Evolutionary conservation across 2,329 filamentous ascomycete species (phyloP).

Genomic region (Aspergillus intermedius): DNA sequence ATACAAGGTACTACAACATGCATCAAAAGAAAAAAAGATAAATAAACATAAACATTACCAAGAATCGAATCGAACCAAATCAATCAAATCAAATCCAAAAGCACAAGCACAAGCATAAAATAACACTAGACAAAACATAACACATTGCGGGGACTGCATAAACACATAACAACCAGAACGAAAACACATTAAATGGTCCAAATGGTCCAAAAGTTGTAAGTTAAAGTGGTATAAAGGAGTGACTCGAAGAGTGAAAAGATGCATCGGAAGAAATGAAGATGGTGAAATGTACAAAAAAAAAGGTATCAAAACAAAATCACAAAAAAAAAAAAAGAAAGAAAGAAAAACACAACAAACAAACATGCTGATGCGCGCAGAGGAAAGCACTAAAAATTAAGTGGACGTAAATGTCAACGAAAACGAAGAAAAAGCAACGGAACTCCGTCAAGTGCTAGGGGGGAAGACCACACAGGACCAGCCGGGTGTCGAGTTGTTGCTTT

Average conservation of each 20-base stretch:
- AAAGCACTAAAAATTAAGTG: conserved; percentile 23
- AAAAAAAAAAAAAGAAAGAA: conserved; percentile 18
- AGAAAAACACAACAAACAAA: conserved; percentile 27
- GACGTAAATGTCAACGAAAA: conserved; percentile 5
- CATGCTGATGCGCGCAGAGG: conserved; percentile 30
- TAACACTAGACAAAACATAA: conserved; percentile 11
- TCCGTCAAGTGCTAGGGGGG: conserved; percentile 33
- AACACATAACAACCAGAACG: conserved; percentile 18
- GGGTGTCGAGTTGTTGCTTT: conserved; percentile 36
- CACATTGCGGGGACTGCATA: conserved; percentile 17
- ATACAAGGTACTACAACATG: conserved; percentile 30
- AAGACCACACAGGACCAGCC: conserved; percentile 43
- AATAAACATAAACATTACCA: conserved; percentile 10
- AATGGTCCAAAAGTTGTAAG: conserved; percentile 11
- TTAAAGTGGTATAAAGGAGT: conserved; percentile 8
- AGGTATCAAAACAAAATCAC: conserved; percentile 27
- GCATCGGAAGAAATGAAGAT: conserved; percentile 10
- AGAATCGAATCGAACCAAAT: conserved; percentile 5
- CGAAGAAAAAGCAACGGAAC: conserved; percentile 19
- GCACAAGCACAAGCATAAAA: conserved; percentile 5
- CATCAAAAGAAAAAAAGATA: conserved; percentile 16
- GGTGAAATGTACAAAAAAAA: conserved; percentile 18
- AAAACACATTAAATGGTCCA: conserved; percentile 20
- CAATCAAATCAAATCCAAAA: conserved; percentile 5
- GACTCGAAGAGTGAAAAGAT: conserved; percentile 7